A percentile compares a stretch with the other conserved stretches of the same genome.
phyloP scores from a whole-genome alignment of 495 filamentous ascomycete species.

The Aspergillus hancockii region DNA sequence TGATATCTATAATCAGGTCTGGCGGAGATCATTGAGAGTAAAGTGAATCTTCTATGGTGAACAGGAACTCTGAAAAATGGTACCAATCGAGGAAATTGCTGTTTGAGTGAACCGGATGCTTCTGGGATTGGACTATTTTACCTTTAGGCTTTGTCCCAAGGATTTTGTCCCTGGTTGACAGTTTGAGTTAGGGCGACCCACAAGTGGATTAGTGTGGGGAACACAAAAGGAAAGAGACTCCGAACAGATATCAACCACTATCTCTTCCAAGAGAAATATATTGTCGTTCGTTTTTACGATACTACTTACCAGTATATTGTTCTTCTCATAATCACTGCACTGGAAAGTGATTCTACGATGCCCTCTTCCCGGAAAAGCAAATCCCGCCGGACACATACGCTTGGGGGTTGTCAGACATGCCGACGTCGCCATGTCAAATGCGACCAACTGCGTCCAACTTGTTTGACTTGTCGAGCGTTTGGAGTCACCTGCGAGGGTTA shows the following conservation, averaged over 20 bases:
- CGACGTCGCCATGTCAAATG: constrained; percentile 42
- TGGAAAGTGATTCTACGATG: not conserved
- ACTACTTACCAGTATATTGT: not conserved
- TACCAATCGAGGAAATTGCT: too few relatives aligned
- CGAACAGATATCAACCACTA: not conserved
- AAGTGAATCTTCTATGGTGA: too few relatives aligned
- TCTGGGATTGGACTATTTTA: too few relatives aligned
- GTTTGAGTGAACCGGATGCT: too few relatives aligned
- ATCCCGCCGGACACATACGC: constrained; percentile 31
- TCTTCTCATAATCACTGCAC: not conserved
- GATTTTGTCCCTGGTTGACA: too few relatives aligned
- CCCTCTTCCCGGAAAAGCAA: not conserved
- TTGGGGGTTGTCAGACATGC: constrained; percentile 40
- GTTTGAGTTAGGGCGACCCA: too few relatives aligned
- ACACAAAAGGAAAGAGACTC: constrained; percentile 7
- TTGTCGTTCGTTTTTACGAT: too few relatives aligned
- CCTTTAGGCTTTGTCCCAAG: too few relatives aligned
- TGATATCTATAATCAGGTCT: too few relatives aligned
- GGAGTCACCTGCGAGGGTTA: constrained; percentile 36
- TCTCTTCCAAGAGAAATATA: not conserved
- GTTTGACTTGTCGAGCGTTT: constrained; percentile 30
- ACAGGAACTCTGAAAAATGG: too few relatives aligned
- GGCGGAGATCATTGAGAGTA: too few relatives aligned
- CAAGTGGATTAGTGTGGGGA: not conserved
- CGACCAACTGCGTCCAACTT: constrained; percentile 40